These are phyloP conservation scores for Xylaria sp. DNA, from an alignment of 2,329 filamentous ascomycete species.

Conservation along the genomic window DNA sequence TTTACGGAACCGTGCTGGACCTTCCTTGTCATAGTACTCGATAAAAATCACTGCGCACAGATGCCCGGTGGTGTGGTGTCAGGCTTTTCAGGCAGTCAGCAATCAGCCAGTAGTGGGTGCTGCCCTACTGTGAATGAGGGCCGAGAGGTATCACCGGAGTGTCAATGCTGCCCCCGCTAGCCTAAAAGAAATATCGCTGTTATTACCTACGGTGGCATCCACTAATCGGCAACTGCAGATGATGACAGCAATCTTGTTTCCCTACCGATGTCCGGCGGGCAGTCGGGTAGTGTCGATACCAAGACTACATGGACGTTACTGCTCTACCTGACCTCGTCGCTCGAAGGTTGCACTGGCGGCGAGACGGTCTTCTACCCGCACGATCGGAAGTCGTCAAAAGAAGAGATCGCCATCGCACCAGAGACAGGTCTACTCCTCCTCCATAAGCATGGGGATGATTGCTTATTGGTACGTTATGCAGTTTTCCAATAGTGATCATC, in stretches of 20 bases:
- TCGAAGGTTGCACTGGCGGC: slow-evolving; percentile 77
- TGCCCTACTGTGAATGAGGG: neutral
- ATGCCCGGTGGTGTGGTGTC: too few species aligned
- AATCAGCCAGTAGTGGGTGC: too few species aligned
- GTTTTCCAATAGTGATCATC: neutral
- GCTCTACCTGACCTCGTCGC: slow-evolving; percentile 78
- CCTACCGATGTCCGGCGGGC: slow-evolving; percentile 47
- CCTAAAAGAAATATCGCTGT: neutral
- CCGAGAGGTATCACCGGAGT: slow-evolving; percentile 1
- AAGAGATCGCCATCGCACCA: slow-evolving; percentile 71
- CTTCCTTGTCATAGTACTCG: neutral
- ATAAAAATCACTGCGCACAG: too few species aligned
- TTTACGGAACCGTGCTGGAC: neutral
- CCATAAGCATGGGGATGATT: slow-evolving; percentile 87
- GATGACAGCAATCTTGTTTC: slow-evolving; percentile 81
- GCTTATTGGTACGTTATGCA: slow-evolving; percentile 66
- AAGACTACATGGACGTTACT: slow-evolving; percentile 91
- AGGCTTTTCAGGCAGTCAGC: too few species aligned
- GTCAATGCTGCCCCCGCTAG: too few species aligned
- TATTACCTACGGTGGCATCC: slow-evolving; percentile 4
- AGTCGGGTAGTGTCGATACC: slow-evolving; percentile 47
- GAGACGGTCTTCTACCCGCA: slow-evolving; percentile 92
- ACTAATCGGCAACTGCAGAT: slow-evolving; percentile 54
- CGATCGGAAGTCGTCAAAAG: slow-evolving; percentile 55
- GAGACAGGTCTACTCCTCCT: slow-evolving; percentile 86